Conservation (phyloP, 148 eudicot genomes). For the Spergularia bocconei region DNA sequence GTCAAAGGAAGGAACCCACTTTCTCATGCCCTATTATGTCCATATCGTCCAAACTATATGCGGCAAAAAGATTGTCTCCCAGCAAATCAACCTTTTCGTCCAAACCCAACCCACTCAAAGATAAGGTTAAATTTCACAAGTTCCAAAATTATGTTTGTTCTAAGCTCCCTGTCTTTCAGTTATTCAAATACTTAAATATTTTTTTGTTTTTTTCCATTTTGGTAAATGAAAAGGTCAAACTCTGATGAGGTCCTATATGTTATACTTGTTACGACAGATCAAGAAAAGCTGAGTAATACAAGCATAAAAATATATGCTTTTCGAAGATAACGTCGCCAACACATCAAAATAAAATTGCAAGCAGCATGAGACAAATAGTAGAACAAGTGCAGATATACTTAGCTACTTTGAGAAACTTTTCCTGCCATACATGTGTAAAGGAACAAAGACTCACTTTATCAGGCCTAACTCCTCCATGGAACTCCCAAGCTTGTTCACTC, state of each 20-base stretch:
- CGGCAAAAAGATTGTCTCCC: too few relatives aligned
- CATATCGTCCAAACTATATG: too few relatives aligned
- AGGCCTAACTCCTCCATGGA: slow-evolving; percentile 67
- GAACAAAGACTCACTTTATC: slow-evolving; percentile 52
- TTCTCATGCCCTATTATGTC: too few relatives aligned
- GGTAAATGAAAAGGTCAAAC: neutral
- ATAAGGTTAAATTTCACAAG: too few relatives aligned
- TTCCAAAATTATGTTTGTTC: too few relatives aligned
- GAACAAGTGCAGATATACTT: neutral
- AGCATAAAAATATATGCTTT: neutral
- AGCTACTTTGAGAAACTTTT: neutral
- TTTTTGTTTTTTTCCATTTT: neutral
- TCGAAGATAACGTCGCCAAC: neutral
- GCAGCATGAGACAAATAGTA: neutral
- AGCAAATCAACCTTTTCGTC: too few relatives aligned
- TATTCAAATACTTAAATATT: neutral
- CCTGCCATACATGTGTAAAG: neutral
- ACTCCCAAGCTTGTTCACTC: slow-evolving; percentile 59
- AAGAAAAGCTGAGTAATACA: neutral
- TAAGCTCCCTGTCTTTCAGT: too few relatives aligned
- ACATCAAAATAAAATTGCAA: neutral
- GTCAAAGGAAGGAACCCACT: too few relatives aligned
- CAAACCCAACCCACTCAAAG: too few relatives aligned
- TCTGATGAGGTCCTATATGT: neutral
- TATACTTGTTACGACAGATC: neutral